Percentiles rank a stretch among this genome's conserved stretches.
Conservation (phyloP, 805 yeast genomes). For the Candida oleophila region DNA sequence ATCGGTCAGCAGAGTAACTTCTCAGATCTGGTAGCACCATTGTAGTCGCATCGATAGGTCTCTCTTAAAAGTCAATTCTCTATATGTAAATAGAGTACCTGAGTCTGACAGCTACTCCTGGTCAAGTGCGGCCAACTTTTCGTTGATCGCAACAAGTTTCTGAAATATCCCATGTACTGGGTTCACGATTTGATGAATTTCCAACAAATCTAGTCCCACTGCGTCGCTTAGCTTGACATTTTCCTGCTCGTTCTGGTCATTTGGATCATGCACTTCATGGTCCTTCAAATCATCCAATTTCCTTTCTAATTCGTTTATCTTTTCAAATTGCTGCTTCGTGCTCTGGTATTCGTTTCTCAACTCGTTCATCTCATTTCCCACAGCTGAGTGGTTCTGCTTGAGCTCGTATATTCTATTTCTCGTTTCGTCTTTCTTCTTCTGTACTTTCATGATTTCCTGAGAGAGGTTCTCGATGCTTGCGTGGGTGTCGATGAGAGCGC, state of each 20-base stretch:
- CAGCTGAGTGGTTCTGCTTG: slow-evolving; percentile 25
- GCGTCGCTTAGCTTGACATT: not conserved
- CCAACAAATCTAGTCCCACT: slow-evolving; percentile 11
- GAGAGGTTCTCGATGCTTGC: slow-evolving; percentile 32
- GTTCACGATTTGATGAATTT: slow-evolving; percentile 18
- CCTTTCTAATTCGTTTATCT: not conserved
- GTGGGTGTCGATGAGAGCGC: slow-evolving; percentile 32
- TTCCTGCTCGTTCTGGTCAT: not conserved
- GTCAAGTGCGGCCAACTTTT: slow-evolving; percentile 13
- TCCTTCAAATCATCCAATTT: not conserved
- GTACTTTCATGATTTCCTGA: slow-evolving; percentile 25
- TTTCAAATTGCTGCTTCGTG: slow-evolving; percentile 15
- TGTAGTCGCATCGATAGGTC: no score
- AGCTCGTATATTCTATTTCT: slow-evolving; percentile 30
- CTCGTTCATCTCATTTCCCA: slow-evolving; percentile 31
- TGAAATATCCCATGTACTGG: slow-evolving; percentile 24
- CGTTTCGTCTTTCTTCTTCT: slow-evolving; percentile 29
- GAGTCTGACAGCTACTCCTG: not conserved
- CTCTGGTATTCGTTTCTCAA: slow-evolving; percentile 21
- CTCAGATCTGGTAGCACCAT: no score
- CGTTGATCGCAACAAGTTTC: slow-evolving; percentile 22
- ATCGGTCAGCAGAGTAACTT: no score
- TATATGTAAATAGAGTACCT: not conserved
- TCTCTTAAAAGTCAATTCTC: no score
- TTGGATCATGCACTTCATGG: not conserved